Conservation (phyloP, 768 basidiomycete species). For the Sarcomyxa edulis region DNA sequence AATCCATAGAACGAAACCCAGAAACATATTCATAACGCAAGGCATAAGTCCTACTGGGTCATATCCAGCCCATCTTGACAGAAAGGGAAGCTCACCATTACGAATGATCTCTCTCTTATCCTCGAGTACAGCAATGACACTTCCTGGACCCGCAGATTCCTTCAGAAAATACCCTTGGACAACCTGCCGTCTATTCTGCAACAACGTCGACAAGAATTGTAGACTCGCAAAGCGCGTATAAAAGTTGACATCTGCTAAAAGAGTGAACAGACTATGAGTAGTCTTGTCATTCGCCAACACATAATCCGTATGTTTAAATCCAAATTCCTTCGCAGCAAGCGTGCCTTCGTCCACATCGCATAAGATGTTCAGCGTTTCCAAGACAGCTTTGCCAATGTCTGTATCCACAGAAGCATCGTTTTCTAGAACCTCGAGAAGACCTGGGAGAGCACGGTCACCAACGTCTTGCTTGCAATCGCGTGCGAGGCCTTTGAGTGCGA, state of each 20-base stretch:
- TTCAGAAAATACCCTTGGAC: conserved; percentile 93
- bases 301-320: conserved; percentile 76
- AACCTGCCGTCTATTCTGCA: conserved; percentile 75
- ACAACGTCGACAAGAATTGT: conserved; percentile 72
- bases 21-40: too few species aligned
- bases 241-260: conserved; percentile 74
- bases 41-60: conserved; percentile 1
- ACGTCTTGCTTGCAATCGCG: conserved; percentile 91
- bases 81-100: conserved; percentile 55
- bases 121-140: conserved; percentile 70
- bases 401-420: conserved; percentile 88
- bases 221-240: conserved; percentile 83
- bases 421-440: conserved; percentile 75
- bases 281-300: conserved; percentile 71
- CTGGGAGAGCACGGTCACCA: conserved; percentile 68
- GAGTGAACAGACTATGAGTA: conserved; percentile 67
- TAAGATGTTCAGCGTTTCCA: conserved; percentile 84
- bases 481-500: conserved; percentile 87
- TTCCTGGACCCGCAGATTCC: conserved; percentile 69
- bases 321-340: conserved; percentile 56
- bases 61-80: not conserved
- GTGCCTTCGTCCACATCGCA: conserved; percentile 70
- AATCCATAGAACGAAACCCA: too few species aligned
- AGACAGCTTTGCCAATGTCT: conserved; percentile 86
- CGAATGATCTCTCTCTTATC: conserved; percentile 87